Evolutionary conservation across 306 rosid species (phyloP).

Genomic region (Prosopis cineraria): DNA sequence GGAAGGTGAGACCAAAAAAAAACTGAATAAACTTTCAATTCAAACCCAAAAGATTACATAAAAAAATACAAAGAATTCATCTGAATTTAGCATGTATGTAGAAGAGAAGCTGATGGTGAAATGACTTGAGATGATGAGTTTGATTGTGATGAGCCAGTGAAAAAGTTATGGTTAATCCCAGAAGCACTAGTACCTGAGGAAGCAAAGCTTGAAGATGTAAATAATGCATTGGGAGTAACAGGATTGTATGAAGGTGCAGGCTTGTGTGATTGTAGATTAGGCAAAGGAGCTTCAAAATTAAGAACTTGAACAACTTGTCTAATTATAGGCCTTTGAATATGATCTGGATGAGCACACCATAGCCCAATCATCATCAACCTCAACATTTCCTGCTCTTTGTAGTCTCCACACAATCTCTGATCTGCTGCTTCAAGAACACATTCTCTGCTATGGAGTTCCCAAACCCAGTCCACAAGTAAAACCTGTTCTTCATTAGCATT

Average conservation of each 20-base stretch:
- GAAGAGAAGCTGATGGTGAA: constrained; percentile 30
- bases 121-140: not conserved
- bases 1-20: not conserved
- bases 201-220: not conserved
- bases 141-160: constrained; percentile 37
- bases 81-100: constrained; percentile 32
- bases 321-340: constrained; percentile 38
- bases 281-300: constrained; percentile 43
- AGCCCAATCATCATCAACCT: constrained; percentile 43
- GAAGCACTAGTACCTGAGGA: constrained; percentile 4
- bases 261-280: constrained; percentile 18
- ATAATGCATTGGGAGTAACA: not conserved
- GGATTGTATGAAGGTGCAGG: not conserved
- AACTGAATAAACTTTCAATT: not conserved
- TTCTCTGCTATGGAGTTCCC: constrained; percentile 27
- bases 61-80: not conserved
- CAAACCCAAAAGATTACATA: not conserved
- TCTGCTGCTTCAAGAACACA: constrained; percentile 34
- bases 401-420: constrained; percentile 33
- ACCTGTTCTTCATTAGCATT: constrained; percentile 16
- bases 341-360: constrained; percentile 44
- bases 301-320: constrained; percentile 43
- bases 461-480: constrained; percentile 43
- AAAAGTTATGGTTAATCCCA: not conserved
- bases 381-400: constrained; percentile 33